Conservation (phyloP, 2,329 filamentous ascomycete species). For the Rhynchosporium secalis region DNA sequence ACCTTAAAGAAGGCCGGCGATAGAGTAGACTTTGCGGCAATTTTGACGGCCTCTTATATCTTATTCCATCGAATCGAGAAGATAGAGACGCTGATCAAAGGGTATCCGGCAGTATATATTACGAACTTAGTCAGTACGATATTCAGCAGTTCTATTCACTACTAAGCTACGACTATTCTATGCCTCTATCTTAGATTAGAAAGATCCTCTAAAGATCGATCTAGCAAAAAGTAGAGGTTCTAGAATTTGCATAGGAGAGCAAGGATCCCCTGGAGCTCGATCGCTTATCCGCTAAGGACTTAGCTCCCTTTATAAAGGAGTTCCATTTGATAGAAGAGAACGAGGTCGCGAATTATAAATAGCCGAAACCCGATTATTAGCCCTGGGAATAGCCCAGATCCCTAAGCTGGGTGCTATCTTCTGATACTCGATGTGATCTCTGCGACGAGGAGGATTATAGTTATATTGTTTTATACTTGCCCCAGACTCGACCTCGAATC, state of each 20-base stretch:
- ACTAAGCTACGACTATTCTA: slow-evolving; percentile 10
- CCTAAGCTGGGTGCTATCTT: slow-evolving; percentile 13
- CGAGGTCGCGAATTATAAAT: slow-evolving; percentile 4
- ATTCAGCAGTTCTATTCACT: slow-evolving; percentile 17
- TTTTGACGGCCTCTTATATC: slow-evolving; percentile 17
- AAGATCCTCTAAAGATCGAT: slow-evolving; percentile 17
- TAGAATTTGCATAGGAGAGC: slow-evolving; percentile 17
- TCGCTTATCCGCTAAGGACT: slow-evolving; percentile 7
- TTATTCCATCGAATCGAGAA: slow-evolving; percentile 15
- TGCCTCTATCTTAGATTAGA: slow-evolving; percentile 16
- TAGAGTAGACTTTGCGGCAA: slow-evolving; percentile 18
- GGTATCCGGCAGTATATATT: slow-evolving; percentile 15
- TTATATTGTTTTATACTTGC: slow-evolving; percentile 13
- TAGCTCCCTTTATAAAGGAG: slow-evolving; percentile 18
- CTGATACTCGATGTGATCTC: slow-evolving; percentile 13
- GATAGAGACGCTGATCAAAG: slow-evolving; percentile 13
- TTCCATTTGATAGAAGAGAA: slow-evolving; percentile 15
- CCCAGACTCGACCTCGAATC: slow-evolving; percentile 9
- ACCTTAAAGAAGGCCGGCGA: slow-evolving; percentile 20
- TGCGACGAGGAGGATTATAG: slow-evolving; percentile 11
- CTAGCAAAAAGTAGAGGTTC: slow-evolving; percentile 12
- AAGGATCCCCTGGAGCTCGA: slow-evolving; percentile 13
- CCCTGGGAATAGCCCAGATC: slow-evolving; percentile 14
- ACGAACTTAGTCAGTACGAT: slow-evolving; percentile 12
- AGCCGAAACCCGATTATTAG: slow-evolving; percentile 13